Evolutionary conservation across 2,329 filamentous ascomycete genomes (phyloP), one percentile per base, ranked within the genome.

Genomic region (Geosmithia putterillii): DNA sequence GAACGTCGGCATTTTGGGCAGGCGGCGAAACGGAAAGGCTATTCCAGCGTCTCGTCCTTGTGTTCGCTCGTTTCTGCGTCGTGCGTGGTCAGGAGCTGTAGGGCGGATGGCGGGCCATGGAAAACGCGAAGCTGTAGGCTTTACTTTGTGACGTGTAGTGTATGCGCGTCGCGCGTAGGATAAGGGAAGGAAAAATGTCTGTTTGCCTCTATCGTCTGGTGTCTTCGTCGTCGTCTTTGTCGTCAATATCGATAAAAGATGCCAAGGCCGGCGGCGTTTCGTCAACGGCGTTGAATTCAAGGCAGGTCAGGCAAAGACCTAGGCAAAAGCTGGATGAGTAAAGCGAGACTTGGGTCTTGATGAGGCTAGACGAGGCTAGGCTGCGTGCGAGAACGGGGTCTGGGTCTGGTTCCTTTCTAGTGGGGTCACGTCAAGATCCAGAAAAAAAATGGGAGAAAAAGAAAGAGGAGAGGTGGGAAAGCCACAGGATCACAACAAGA

Each of bases 1-100:
- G 53, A 63, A 65, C 46, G 48, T 65, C 8, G 22, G n/a, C 37
- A 17, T 28, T 10, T n/a, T 34, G 37, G 17, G 37, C 42, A 25
- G n/a, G 19, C 12, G 12, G n/a, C 10, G 10, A 12, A 32, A 32
- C 10, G 15, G 28, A 14, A 12, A 32, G 10, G 10, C 15, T 6
- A 32, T 12, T 12, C 10, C 10, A 12, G 28, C 28, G 28, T 32
- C 4, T 7, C 21, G 20, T 23, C 38, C 38, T 19, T 40, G 40
- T 20, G 23, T 23, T 32, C n/a, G n/a, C n/a, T n/a, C n/a, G n/a
- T n/a, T n/a, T n/a, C n/a, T n/a, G n/a, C n/a, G n/a, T n/a, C n/a
- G n/a, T n/a, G n/a, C n/a, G 7, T 18, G 9, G 41, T 19, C 32
- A 18, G 19, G 15, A 21, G 22, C 15, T 25, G 18, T 35, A 19